phyloP scores from a whole-genome alignment of 2,329 filamentous ascomycete genomes.

The Nakataea oryzae region DNA sequence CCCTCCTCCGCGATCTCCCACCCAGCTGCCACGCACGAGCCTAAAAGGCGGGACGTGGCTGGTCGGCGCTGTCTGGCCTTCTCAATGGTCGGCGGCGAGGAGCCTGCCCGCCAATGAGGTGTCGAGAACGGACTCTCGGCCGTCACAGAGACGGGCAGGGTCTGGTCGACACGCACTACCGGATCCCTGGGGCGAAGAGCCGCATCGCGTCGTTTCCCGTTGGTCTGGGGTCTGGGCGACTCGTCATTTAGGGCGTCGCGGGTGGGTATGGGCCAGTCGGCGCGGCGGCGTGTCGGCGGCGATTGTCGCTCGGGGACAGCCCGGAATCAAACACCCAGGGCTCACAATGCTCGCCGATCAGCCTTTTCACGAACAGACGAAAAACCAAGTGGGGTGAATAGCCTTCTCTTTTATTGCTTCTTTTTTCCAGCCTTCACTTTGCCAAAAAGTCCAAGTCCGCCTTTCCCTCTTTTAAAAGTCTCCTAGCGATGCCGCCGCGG shows the following conservation, averaged over 20 bases:
- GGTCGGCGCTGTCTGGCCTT: slow-evolving; percentile 10
- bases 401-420: not conserved
- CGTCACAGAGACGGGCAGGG: slow-evolving; percentile 10
- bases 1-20: not conserved
- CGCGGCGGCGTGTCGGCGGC: not conserved
- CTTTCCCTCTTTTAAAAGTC: not conserved
- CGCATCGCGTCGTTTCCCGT: slow-evolving; percentile 10
- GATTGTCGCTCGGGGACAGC: not conserved
- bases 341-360: not conserved
- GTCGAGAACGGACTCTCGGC: slow-evolving; percentile 7
- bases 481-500: not conserved
- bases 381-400: not conserved
- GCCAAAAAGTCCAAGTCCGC: slow-evolving; percentile 1
- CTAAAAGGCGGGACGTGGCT: slow-evolving; percentile 14
- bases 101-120: slow-evolving; percentile 17
- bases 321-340: not conserved
- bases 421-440: not conserved
- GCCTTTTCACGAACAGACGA: not conserved
- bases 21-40: not conserved
- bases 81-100: slow-evolving; percentile 9
- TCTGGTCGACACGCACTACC: not conserved
- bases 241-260: not conserved
- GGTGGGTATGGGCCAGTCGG: not conserved
- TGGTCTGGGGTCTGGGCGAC: not conserved
- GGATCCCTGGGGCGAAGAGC: slow-evolving; percentile 16